Evolutionary conservation across 2,329 filamentous ascomycete species (phyloP).

Genomic region (Colletotrichum melonis): DNA sequence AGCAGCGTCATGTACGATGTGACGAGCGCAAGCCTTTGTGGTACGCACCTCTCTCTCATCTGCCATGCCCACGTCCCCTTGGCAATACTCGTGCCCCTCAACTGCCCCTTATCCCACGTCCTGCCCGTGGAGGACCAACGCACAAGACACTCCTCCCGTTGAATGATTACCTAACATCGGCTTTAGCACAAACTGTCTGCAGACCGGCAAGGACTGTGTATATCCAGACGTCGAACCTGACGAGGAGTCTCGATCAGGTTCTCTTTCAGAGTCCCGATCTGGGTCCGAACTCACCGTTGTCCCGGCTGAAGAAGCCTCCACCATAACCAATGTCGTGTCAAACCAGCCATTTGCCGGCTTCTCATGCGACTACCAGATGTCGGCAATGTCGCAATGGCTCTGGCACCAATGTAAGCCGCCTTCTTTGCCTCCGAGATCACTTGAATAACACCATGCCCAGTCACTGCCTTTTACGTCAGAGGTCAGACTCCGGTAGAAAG

Average conservation of each 20-base stretch:
- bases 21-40: conserved; percentile 58
- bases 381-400: conserved; percentile 47
- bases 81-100: neutral
- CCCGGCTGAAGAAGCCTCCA: conserved; percentile 2
- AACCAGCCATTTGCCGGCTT: conserved; percentile 35
- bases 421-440: no score
- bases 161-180: conserved; percentile 18
- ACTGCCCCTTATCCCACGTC: neutral
- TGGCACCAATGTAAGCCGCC: conserved; percentile 48
- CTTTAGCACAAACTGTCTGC: conserved; percentile 57
- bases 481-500: conserved; percentile 53
- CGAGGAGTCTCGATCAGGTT: conserved; percentile 6
- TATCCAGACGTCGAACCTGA: conserved; percentile 41
- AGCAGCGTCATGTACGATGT: conserved; percentile 57
- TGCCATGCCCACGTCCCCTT: neutral
- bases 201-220: conserved; percentile 56
- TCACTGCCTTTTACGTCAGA: conserved; percentile 54
- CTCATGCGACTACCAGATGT: conserved; percentile 41
- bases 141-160: neutral
- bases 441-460: conserved; percentile 39
- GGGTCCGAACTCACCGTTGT: conserved; percentile 35
- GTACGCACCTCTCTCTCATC: conserved; percentile 43
- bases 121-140: neutral
- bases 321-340: conserved; percentile 24
- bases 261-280: conserved; percentile 19